A percentile compares a stretch with the other conserved stretches of the same genome.
These are phyloP conservation scores for Clitopilus hobsonii DNA, from an alignment of 768 basidiomycete species.

Conservation along the genomic window DNA sequence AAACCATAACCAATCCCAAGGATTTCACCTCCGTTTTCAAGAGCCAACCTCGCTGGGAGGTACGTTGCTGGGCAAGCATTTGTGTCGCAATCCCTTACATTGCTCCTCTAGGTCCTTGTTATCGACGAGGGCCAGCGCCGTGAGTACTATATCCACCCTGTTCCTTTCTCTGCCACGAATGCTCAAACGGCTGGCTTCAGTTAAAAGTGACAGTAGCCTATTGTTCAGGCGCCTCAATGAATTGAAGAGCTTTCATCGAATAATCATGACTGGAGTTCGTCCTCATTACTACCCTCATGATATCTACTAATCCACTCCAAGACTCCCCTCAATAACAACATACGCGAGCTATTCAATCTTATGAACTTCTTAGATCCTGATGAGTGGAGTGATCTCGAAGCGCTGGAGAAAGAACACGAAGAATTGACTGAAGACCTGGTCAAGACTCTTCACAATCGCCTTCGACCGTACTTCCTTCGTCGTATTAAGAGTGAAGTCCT, in stretches of 20 bases:
- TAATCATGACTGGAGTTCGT: constrained; percentile 85
- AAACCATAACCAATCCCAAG: constrained; percentile 63
- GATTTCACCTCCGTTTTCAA: constrained; percentile 79
- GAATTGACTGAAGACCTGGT: constrained; percentile 78
- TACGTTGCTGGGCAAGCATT: constrained; percentile 17
- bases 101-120: constrained; percentile 57
- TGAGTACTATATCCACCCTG: constrained; percentile 37
- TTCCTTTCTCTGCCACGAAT: constrained; percentile 7
- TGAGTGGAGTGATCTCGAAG: constrained; percentile 73
- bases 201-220: constrained; percentile 77
- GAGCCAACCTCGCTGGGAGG: constrained; percentile 85
- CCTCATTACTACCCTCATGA: too few species aligned
- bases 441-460: constrained; percentile 68
- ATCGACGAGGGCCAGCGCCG: constrained; percentile 91
- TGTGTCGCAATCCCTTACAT: too few species aligned
- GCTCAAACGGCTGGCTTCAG: constrained; percentile 32
- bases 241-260: constrained; percentile 69
- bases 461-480: constrained; percentile 90
- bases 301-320: constrained; percentile 21
- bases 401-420: constrained; percentile 68
- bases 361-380: constrained; percentile 90
- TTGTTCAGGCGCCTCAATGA: constrained; percentile 83
- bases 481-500: constrained; percentile 92
- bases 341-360: constrained; percentile 92
- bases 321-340: constrained; percentile 97